Evolutionary conservation across 2,329 filamentous ascomycete genomes (phyloP).

Genomic region (Aspergillus viridinutans): DNA sequence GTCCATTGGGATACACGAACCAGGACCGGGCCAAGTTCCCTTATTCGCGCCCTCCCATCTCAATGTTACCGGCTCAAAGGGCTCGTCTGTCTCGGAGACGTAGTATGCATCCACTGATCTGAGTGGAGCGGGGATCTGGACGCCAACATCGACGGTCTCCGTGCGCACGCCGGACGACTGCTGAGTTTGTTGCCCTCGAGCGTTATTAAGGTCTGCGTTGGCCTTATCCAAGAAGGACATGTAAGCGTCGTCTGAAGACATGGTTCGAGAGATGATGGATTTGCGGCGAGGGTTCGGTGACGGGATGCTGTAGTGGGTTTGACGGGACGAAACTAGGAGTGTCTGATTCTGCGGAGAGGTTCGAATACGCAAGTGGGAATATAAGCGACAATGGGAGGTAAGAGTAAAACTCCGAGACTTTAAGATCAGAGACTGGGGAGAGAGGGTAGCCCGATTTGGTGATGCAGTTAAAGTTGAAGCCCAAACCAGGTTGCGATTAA

Average conservation of each 20-base stretch:
- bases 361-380: background rate
- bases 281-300: background rate
- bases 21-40: slow-evolving; percentile 32
- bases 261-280: slow-evolving; percentile 20
- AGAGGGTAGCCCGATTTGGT: background rate
- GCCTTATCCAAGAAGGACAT: slow-evolving; percentile 81
- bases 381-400: background rate
- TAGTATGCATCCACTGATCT: slow-evolving; percentile 61
- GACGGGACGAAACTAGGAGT: background rate
- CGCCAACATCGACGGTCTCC: slow-evolving; percentile 43
- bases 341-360: background rate
- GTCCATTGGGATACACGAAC: slow-evolving; percentile 21
- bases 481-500: slow-evolving; percentile 15
- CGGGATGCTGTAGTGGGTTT: background rate
- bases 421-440: background rate
- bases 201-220: slow-evolving; percentile 59
- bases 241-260: slow-evolving; percentile 72
- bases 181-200: slow-evolving; percentile 17
- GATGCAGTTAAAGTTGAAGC: slow-evolving; percentile 12
- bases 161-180: slow-evolving; percentile 26
- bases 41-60: slow-evolving; percentile 45
- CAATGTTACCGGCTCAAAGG: slow-evolving; percentile 72
- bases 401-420: background rate
- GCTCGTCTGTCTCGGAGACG: slow-evolving; percentile 77
- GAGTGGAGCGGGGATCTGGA: slow-evolving; percentile 59